Evolutionary conservation across 768 basidiomycete species (phyloP).

Genomic region (Tulasnella sp.): DNA sequence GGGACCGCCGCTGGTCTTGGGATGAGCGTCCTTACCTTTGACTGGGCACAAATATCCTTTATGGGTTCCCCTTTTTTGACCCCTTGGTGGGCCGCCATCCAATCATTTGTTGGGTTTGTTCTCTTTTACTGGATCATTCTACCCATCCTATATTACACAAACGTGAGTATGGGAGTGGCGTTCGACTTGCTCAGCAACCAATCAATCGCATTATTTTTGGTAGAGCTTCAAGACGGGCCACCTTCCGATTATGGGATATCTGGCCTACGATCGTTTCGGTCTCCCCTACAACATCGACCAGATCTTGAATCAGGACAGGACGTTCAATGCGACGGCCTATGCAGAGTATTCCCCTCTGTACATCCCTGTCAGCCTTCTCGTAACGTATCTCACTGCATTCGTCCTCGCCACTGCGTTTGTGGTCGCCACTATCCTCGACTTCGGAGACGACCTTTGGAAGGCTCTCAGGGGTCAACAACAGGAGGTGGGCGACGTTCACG

Average conservation of each 20-base stretch:
- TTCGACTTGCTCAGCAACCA: conserved; percentile 31
- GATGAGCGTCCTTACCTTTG: conserved; percentile 87
- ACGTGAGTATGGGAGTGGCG: conserved; percentile 34
- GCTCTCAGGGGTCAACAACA: conserved; percentile 62
- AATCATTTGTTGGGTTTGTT: conserved; percentile 41
- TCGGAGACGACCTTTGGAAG: conserved; percentile 73
- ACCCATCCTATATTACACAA: conserved; percentile 44
- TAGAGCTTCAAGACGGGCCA: conserved; percentile 50
- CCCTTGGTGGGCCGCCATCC: conserved; percentile 97
- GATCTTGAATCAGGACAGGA: conserved; percentile 55
- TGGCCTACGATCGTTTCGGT: conserved; percentile 47
- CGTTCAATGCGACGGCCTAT: conserved; percentile 65
- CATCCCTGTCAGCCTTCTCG: conserved; percentile 51
- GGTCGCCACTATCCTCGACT: conserved; percentile 68
- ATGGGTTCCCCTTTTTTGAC: conserved; percentile 68
- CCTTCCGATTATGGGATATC: conserved; percentile 44
- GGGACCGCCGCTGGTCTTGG: conserved; percentile 80
- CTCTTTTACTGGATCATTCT: conserved; percentile 41
- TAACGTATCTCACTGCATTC: conserved; percentile 57
- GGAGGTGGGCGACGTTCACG: conserved; percentile 81
- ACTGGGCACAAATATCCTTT: conserved; percentile 80
- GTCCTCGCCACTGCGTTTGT: conserved; percentile 70
- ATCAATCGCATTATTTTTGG: conserved; percentile 26
- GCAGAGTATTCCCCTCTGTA: conserved; percentile 74
- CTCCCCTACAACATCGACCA: conserved; percentile 55